phyloP scores from a whole-genome alignment of 345 rosid genomes.

The Brassica juncea region DNA sequence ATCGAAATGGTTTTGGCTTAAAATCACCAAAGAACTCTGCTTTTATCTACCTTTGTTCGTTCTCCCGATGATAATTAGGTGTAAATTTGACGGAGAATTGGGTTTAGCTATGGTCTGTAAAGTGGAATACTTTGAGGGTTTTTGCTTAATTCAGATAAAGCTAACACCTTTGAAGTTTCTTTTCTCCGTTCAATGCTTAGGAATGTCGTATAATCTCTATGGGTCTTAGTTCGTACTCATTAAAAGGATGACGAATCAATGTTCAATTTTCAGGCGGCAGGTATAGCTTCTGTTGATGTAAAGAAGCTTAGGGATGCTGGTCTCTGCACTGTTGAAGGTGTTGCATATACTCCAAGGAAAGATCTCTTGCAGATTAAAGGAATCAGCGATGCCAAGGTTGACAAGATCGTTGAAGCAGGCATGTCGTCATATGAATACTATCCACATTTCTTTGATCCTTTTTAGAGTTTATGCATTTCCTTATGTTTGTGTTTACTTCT shows the following conservation, averaged over 20 bases:
- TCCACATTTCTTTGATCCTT: background rate
- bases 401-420: constrained; percentile 96
- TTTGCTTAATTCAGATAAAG: constrained; percentile 5
- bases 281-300: constrained; percentile 81
- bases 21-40: constrained; percentile 8
- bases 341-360: constrained; percentile 88
- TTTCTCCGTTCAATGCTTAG: too few species aligned
- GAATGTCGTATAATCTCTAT: too few species aligned
- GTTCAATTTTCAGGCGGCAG: constrained; percentile 58
- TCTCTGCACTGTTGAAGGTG: constrained; percentile 90
- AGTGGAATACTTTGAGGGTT: constrained; percentile 8
- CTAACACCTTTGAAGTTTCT: background rate
- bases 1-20: constrained; percentile 32
- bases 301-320: constrained; percentile 96
- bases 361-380: constrained; percentile 97
- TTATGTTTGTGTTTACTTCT: background rate
- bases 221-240: too few species aligned
- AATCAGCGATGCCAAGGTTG: constrained; percentile 95
- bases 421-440: constrained; percentile 8
- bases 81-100: constrained; percentile 12
- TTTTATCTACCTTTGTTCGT: constrained; percentile 18
- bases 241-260: too few species aligned
- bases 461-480: background rate
- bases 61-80: background rate
- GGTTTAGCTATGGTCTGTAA: constrained; percentile 15